Base-by-base conservation (phyloP, 192 early-diverging fungal genomes). In the Backusella mclennaniae region DNA sequence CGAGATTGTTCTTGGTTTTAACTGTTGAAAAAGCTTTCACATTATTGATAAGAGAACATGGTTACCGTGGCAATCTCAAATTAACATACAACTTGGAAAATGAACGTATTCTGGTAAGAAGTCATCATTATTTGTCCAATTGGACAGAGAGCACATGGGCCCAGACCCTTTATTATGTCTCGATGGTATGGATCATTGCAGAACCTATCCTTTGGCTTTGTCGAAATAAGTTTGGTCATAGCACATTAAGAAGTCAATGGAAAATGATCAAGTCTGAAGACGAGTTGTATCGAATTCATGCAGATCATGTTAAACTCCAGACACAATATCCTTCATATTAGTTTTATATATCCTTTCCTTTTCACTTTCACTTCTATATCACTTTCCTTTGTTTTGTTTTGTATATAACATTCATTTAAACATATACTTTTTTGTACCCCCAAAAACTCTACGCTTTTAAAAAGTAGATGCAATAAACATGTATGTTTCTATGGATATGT, bases 171-270 rank as follows among this genome's bases (percentile, higher is more conserved):
- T 79, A 81, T 26, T 76, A 82, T 36, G 56, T 86, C 38, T 85
- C 85, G 8, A 86, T 83, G 67, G 69, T 86, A 3, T 87, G 86
- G 80, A 81, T 87, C 33, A 79, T 87, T 36, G 79, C 80, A 21
- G 72, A 67, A 17, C 86, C 86, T 8, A 39, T 82, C 15, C 41
- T 77, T 26, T 59, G 52, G 36, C 9, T 82, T 1, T 67, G 44
- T 53, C 42, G 63, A 39, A 77, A 78, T 31, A 59, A 73, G 15
- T 82, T 77, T 69, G 80, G 80, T 3, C 80, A 82, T 31, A 71
- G 36, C 9, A 70, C 68, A 0, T 56, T 84, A 17, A 84, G 76
- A 66, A 77, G 75, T 14, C 70, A 76, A 35, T 84, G 78, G 75
- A 66, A 21, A 3, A 84, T 84, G 79, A 53, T 6, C 0, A 72